Evolutionary conservation across 495 filamentous ascomycete genomes (phyloP).

Genomic region (Lophium mytilinum): DNA sequence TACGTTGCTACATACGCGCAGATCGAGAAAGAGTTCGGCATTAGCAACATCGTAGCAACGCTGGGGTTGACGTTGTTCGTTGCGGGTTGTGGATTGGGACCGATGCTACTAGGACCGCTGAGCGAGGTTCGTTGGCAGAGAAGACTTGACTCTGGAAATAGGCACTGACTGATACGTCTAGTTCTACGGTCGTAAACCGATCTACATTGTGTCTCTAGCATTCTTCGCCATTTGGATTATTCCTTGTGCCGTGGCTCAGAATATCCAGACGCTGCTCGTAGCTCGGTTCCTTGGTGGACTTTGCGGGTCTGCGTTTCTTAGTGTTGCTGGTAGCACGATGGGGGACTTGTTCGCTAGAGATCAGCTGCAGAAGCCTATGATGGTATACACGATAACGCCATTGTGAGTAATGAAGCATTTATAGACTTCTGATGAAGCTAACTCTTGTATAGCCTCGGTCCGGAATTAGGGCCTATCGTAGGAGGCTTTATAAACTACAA

Average conservation of each 20-base stretch:
- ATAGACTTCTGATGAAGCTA: slow-evolving; percentile 19
- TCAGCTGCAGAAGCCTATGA: slow-evolving; percentile 65
- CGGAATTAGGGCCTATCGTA: slow-evolving; percentile 48
- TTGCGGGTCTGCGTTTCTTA: slow-evolving; percentile 76
- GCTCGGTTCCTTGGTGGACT: slow-evolving; percentile 81
- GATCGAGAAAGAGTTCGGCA: slow-evolving; percentile 2
- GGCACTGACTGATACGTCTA: slow-evolving; percentile 26
- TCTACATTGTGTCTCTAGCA: slow-evolving; percentile 72
- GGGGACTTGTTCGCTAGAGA: slow-evolving; percentile 68
- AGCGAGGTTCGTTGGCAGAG: not conserved
- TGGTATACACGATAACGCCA: slow-evolving; percentile 70
- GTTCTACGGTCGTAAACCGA: slow-evolving; percentile 83
- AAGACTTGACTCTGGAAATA: not conserved
- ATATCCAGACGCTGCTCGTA: slow-evolving; percentile 72
- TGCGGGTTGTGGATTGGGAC: slow-evolving; percentile 1
- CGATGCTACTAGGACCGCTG: slow-evolving; percentile 10
- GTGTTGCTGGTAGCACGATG: slow-evolving; percentile 81
- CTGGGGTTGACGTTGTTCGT: slow-evolving; percentile 3
- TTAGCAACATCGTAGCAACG: not conserved
- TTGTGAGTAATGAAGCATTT: slow-evolving; percentile 38
- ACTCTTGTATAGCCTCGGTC: slow-evolving; percentile 19
- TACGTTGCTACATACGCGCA: not conserved
- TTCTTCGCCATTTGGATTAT: slow-evolving; percentile 79
- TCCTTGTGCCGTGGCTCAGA: slow-evolving; percentile 76
- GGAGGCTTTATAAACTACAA: slow-evolving; percentile 72